Base-by-base conservation (phyloP, 1,284 basidiomycete species). In the Trametes pubescens region DNA sequence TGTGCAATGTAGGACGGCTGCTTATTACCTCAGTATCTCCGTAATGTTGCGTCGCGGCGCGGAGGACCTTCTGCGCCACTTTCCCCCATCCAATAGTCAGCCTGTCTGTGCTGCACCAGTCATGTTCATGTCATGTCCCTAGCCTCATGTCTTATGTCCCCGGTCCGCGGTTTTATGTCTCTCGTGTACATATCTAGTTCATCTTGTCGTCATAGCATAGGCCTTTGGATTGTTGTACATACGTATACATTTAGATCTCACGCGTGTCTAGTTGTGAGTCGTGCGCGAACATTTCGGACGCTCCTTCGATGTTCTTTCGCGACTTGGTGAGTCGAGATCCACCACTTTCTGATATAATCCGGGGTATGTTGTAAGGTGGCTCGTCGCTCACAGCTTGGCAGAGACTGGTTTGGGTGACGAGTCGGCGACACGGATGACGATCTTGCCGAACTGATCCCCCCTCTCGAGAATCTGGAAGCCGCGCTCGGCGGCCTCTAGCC, bases 361-460 rank as follows among this genome's bases (percentile, higher is more conserved):
- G 4, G 29, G 29, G 29, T 32, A 32, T 32, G 8, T 32, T 32
- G 29, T 8, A 32, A 8, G 8, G 8, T 8, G 29, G 29, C 29
- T 32, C 29, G 8, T 32, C 29, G 22, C 24, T 59, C 38, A 69
- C 26, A 69, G 62, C 57, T 64, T 69, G 8, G 65, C 58, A 11
- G 46, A 46, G 38, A 51, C 34, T 3, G 55, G 40, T 38, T 47
- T 51, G 18, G 26, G 11, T 9, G 58, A 47, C 5, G 57, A 40
- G 11, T n/a, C n/a, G 38, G 65, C 35, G 18, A 85, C 69, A 26
- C 76, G 75, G 52, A 93, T 77, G 43, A 92, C 88, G 37, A 94
- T 84, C 76, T 94, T 94, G 22, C 93, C 92, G 71, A 93, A 92
- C 69, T 91, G 90, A 10, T 81, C 80, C 4, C 89, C 90, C 2